Evolutionary conservation across 2,329 filamentous ascomycete genomes (phyloP).

Genomic region (Alternaria triticina): DNA sequence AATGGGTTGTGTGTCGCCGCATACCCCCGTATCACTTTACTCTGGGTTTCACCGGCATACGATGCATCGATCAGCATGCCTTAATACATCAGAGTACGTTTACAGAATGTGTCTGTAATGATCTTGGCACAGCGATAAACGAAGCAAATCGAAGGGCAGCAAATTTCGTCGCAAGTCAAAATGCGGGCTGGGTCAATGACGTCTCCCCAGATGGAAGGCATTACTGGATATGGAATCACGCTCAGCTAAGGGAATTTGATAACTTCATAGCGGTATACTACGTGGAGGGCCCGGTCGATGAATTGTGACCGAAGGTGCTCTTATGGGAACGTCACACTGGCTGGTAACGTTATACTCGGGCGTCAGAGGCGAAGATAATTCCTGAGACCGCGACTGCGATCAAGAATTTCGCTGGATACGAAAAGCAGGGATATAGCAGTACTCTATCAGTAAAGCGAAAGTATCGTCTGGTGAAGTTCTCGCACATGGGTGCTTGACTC

Average conservation of each 20-base stretch:
- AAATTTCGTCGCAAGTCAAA: background rate
- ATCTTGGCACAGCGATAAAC: background rate
- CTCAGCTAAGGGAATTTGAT: background rate
- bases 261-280: background rate
- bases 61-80: background rate
- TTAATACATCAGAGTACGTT: background rate
- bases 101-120: background rate
- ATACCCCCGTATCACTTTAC: background rate
- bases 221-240: background rate
- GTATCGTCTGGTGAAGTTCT: background rate
- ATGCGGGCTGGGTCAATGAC: background rate
- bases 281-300: background rate
- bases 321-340: background rate
- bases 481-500: background rate
- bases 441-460: background rate
- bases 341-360: background rate
- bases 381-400: background rate
- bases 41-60: background rate
- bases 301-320: background rate
- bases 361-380: background rate
- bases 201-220: background rate
- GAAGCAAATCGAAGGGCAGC: background rate
- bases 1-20: background rate
- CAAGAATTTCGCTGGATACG: background rate
- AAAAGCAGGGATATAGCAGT: background rate